Base-by-base conservation (phyloP, 805 yeast species). In the Lipomyces yamanashiensis region DNA sequence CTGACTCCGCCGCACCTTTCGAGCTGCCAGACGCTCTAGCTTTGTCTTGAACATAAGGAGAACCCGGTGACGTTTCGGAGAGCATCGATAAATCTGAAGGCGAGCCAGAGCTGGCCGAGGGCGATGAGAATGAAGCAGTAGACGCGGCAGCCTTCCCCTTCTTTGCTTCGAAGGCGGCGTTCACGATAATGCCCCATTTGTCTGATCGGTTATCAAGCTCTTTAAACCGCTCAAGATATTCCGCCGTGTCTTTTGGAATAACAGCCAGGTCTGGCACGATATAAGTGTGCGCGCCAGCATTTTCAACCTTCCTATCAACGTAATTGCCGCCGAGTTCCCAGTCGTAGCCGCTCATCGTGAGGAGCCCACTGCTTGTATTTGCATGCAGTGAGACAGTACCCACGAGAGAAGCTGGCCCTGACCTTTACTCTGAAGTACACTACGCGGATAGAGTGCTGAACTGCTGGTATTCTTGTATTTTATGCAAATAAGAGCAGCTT, bases 121-220 rank as follows among this genome's bases (percentile, higher is more conserved):
- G 17, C 51, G 28, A 13, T 41, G 39, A 1, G 19, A 2, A 12
- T 48, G 41, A 1, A 10, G 34, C 34, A 36, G 37, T 23, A 33
- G 12, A 7, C 17, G 34, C 21, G 36, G 19, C 40, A 19, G 37
- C 15, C 34, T 9, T 40, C 49, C 21, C 3, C 33, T 17, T 10
- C 8, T 17, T 36, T 6, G n/a, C 17, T 44, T 28, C 43, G 17
- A 34, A 50, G 44, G 37, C 45, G 12, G 54, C 44, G 15, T 58
- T 51, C 10, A 51, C 17, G 6, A 58, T 41, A 21, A 43, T 33
- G 13, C 57, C 37, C 57, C 57, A 51, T 19, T 47, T 59, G 36
- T 59, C 62, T 12, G 36, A 41, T 37, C 58, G 23, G 34, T 33
- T 9, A 15, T 59, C 62, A n/a, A 52, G 52, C 34, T 23, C 47